Base-by-base conservation (phyloP, 139 green algal species). In the Chlorella sp. region DNA sequence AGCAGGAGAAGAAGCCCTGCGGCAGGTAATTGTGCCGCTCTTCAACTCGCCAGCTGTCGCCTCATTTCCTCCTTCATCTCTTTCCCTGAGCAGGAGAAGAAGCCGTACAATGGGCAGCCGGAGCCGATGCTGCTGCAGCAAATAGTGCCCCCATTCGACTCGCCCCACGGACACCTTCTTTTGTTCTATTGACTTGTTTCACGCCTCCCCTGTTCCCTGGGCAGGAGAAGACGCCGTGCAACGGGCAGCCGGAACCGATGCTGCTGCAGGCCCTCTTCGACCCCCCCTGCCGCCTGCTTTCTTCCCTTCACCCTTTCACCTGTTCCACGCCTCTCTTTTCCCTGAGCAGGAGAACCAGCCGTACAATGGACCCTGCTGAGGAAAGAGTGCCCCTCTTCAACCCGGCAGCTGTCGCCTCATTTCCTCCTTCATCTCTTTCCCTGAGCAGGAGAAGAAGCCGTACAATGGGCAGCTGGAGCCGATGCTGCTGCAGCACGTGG, bases 401-500 rank as follows among this genome's bases (percentile, higher is more conserved):
- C n/a, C n/a, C n/a, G n/a, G n/a, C 39, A 76, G 60, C 21, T 57
- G 14, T 2, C 79, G 36, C 32, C 28, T 61, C 37, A 22, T 86
- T 19, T 30, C 24, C 48, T 53, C 39, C 4, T 64, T 30, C 53
- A 30, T 37, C 28, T 64, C 57, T 30, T 37, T 4, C 26, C 42
- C 36, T 0, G 15, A 9, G 53, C 86, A 90, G 86, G 57, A 86
- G 40, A 87, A 97, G 94, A 93, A 93, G 48, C 92, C 93, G 5
- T 99, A 99, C 96, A 96, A 95, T 85, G 76, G 92, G 26, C 91
- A 97, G 92, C 91, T 99, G 83, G 96, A 98, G 87, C 81, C 91
- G 42, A 97, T 99, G 94, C 92, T 99, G 85, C 73, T 94, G 73
- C 90, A 93, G 89, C 93, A 96, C 83, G 94, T 99, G 83, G 53